These are phyloP conservation scores for Chiua sp. DNA, from an alignment of 1,284 basidiomycete genomes.

Conservation along the genomic window DNA sequence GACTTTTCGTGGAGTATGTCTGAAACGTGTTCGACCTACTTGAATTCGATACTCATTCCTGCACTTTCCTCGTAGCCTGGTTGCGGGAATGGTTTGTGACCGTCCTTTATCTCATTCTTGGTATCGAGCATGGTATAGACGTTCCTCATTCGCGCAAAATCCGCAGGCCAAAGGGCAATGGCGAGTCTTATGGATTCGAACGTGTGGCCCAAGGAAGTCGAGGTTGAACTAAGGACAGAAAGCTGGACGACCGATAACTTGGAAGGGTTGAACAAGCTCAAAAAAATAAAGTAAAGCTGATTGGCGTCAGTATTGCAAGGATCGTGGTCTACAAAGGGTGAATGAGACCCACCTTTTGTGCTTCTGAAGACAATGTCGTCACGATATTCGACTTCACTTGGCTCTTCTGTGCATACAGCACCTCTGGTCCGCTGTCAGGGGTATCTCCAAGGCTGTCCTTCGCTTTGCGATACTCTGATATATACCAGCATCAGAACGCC, in stretches of 20 bases:
- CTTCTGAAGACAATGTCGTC: slow-evolving; percentile 28
- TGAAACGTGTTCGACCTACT: slow-evolving; percentile 21
- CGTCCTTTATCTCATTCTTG: slow-evolving; percentile 28
- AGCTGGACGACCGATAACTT: slow-evolving; percentile 41
- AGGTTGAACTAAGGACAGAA: slow-evolving; percentile 39
- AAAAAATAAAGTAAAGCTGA: slow-evolving; percentile 42
- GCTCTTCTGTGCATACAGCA: slow-evolving; percentile 15
- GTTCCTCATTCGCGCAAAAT: slow-evolving; percentile 16
- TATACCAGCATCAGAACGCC: not conserved
- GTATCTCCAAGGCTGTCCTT: slow-evolving; percentile 32
- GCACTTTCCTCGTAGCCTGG: slow-evolving; percentile 18
- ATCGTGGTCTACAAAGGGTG: accelerated
- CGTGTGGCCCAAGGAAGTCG: slow-evolving; percentile 27
- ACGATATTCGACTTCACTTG: slow-evolving; percentile 25
- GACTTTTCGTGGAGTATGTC: too few relatives aligned
- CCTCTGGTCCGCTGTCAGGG: slow-evolving; percentile 27
- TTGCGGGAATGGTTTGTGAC: slow-evolving; percentile 23
- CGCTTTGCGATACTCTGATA: slow-evolving; percentile 40
- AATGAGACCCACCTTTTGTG: slow-evolving; percentile 35
- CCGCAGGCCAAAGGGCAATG: slow-evolving; percentile 12
- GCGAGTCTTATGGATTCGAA: slow-evolving; percentile 12
- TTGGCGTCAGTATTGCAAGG: not conserved
- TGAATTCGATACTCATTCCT: slow-evolving; percentile 44
- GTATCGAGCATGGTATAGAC: slow-evolving; percentile 26
- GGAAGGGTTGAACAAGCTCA: slow-evolving; percentile 39